phyloP scores from a whole-genome alignment of 2,329 filamentous ascomycete species.

The Penicillium sp. region DNA sequence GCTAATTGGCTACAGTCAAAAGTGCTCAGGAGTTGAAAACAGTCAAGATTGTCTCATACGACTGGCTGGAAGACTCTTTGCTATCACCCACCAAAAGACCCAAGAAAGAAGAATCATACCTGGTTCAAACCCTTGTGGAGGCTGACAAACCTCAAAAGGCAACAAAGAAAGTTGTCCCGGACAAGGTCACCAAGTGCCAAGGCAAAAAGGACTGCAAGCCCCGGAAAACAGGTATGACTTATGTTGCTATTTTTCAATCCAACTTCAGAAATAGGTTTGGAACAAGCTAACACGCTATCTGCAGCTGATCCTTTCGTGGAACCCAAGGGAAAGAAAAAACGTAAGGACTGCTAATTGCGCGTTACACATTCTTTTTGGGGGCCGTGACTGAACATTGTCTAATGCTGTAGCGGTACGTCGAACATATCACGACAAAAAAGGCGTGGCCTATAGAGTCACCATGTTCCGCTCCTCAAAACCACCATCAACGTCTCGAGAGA shows the following conservation, averaged over 20 bases:
- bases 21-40: slow-evolving; percentile 39
- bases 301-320: slow-evolving; percentile 5
- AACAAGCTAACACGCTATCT: slow-evolving; percentile 6
- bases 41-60: slow-evolving; percentile 48
- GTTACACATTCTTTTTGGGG: no score
- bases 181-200: not conserved
- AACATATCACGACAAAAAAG: slow-evolving; percentile 62
- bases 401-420: slow-evolving; percentile 36
- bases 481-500: slow-evolving; percentile 55
- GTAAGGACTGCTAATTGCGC: not conserved
- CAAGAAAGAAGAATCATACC: slow-evolving; percentile 35
- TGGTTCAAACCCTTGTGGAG: slow-evolving; percentile 41
- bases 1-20: slow-evolving; percentile 38
- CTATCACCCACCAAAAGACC: slow-evolving; percentile 36
- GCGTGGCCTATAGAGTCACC: slow-evolving; percentile 65
- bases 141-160: slow-evolving; percentile 20
- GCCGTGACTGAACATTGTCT: not conserved
- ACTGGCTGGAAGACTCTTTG: slow-evolving; percentile 52
- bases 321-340: slow-evolving; percentile 53
- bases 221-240: not conserved
- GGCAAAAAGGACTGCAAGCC: not conserved
- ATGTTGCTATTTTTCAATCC: not conserved
- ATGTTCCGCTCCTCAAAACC: slow-evolving; percentile 56
- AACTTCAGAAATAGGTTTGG: no score
- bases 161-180: not conserved